phyloP scores from a whole-genome alignment of 164 flowering plant species.

The Piper betle region DNA sequence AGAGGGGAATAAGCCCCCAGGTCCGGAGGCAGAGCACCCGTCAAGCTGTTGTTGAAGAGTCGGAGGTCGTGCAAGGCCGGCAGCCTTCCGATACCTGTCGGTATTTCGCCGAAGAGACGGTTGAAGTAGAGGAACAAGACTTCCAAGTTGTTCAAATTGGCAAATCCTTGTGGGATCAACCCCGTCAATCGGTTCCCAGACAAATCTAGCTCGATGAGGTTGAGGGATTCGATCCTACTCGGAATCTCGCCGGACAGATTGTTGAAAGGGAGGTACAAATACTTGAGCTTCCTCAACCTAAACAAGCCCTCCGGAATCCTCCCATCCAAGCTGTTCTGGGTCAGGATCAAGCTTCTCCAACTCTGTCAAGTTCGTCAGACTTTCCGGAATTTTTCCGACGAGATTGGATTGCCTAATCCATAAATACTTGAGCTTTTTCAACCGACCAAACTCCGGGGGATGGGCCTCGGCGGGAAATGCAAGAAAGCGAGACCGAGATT shows the following conservation, averaged over 20 bases:
- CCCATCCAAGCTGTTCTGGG: slow-evolving; percentile 37
- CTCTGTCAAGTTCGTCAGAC: slow-evolving; percentile 17
- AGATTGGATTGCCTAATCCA: slow-evolving; percentile 29
- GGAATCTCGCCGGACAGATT: slow-evolving; percentile 56
- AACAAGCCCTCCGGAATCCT: slow-evolving; percentile 41
- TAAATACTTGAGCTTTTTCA: slow-evolving; percentile 36
- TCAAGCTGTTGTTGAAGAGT: slow-evolving; percentile 33
- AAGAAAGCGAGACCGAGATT: not conserved
- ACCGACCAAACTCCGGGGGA: slow-evolving; percentile 33
- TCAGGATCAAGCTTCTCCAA: slow-evolving; percentile 39
- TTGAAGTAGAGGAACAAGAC: slow-evolving; percentile 30
- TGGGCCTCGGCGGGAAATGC: slow-evolving; percentile 11
- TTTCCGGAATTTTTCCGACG: slow-evolving; percentile 54
- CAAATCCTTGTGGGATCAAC: slow-evolving; percentile 22
- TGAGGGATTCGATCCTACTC: slow-evolving; percentile 9
- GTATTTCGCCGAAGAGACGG: slow-evolving; percentile 45
- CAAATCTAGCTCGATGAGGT: slow-evolving; percentile 35
- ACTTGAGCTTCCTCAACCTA: slow-evolving; percentile 31
- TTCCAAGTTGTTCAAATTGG: slow-evolving; percentile 35
- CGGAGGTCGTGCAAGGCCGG: slow-evolving; percentile 18
- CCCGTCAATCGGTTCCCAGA: slow-evolving; percentile 10
- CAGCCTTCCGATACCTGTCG: slow-evolving; percentile 25
- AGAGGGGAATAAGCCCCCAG: slow-evolving; percentile 40
- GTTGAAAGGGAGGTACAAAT: slow-evolving; percentile 23
- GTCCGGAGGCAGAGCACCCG: slow-evolving; percentile 39